These are phyloP conservation scores for Yarrowia porcina DNA, from an alignment of 805 yeast genomes.

Conservation along the genomic window DNA sequence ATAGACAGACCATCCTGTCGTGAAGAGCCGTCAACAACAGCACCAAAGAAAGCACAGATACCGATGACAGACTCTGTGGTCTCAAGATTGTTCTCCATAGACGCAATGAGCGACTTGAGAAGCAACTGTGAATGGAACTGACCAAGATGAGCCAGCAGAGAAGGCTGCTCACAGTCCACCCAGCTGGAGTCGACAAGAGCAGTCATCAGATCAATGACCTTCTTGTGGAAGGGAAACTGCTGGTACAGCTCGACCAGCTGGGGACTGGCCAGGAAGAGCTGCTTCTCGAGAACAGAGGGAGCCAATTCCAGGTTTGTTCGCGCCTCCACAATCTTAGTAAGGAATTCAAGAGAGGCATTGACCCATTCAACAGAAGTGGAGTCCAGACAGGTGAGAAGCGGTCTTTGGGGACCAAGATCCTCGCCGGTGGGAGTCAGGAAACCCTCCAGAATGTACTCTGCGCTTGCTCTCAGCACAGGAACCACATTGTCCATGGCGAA, in stretches of 20 bases:
- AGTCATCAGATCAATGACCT: conserved; percentile 55
- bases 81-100: conserved; percentile 50
- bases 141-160: conserved; percentile 78
- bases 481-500: conserved; percentile 58
- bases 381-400: conserved; percentile 52
- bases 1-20: conserved; percentile 43
- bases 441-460: conserved; percentile 49
- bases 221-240: conserved; percentile 47
- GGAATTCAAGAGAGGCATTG: conserved; percentile 51
- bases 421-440: conserved; percentile 54
- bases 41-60: conserved; percentile 34
- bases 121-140: conserved; percentile 57
- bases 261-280: conserved; percentile 55
- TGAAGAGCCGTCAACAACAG: conserved; percentile 32
- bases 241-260: conserved; percentile 56
- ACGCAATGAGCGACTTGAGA: conserved; percentile 56
- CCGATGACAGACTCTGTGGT: conserved; percentile 29
- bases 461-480: conserved; percentile 49
- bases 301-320: conserved; percentile 49
- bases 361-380: conserved; percentile 50
- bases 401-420: conserved; percentile 52
- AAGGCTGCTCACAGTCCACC: conserved; percentile 57
- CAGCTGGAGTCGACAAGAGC: conserved; percentile 34
- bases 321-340: conserved; percentile 54
- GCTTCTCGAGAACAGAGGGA: conserved; percentile 65